Evolutionary conservation across 1,284 basidiomycete genomes (phyloP), one percentile per base, ranked within the genome.

Genomic region (Trichosporon inkin): DNA sequence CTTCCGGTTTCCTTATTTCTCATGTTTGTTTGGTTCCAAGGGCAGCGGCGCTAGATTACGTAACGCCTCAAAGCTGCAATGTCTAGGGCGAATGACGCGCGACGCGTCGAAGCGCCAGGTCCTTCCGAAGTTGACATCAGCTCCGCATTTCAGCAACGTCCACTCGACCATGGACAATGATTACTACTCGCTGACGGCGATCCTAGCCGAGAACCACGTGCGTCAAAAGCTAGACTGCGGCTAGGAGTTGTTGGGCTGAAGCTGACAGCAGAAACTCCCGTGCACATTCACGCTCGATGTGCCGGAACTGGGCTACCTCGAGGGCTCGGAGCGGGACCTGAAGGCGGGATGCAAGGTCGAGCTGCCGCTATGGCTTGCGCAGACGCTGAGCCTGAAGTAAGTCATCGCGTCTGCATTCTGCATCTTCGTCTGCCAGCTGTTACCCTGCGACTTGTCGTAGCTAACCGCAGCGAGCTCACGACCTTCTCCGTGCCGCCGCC

Each of bases 181-280:
- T 72, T 94, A 93, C 75, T 93, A 88, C 76, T 91, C 88, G 0
- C 84, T 92, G 57, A 88, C 91, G 57, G 84, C 89, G 5, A 93
- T 94, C 64, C 83, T 94, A 19, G 88, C 91, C 16, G 90, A 92
- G 70, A 92, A 93, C 70, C 92, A 93, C 81, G 89, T 86, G 68
- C 39, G 75, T 68, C 3, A 2, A 32, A 5, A 5, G 8, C 5
- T 8, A 8, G 1, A 14, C 20, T 10, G 49, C n/a, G 6, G 10
- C 6, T 10, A 13, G 13, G 13, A 16, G 36, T 17, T 34, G 49
- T 10, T 16, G 32, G 53, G 34, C 10, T 14, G 2, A 3, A 38
- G 58, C 57, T 47, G 22, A 47, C 49, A 24, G 13, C 69, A 92
- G 89, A 94, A 92, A 84, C 82, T 94, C 39, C 88, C 90, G 78